Evolutionary conservation across 2,329 filamentous ascomycete species (phyloP), one percentile per base, ranked within the genome.

Genomic region (Lasiodiplodia citricola): DNA sequence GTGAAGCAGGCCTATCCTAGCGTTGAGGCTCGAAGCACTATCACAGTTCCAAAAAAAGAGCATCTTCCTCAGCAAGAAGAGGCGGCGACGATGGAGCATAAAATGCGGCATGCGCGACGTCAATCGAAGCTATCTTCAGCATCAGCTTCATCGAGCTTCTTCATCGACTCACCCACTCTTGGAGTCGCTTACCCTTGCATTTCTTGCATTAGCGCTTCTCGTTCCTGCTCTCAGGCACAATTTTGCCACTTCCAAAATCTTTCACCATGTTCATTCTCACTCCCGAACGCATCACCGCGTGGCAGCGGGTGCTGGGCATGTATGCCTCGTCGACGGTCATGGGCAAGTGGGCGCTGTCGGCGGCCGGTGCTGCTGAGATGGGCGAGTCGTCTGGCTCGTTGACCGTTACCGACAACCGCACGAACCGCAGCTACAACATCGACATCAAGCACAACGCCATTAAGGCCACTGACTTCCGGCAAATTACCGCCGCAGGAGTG

Each of bases 391-490:
- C 55, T 2, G 55, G 55, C 55, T 58, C 55, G 28, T 14, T 58
- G 31, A 58, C 55, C 11, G 31, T 58, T 8, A 5, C 23, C 18
- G 55, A 58, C 21, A 58, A 58, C 55, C 76, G 76, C 35, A 79
- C 76, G 1, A 66, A 71, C 35, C 44, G 23, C 10, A 69, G 74
- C 25, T 77, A 80, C 64, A 70, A 75, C 7, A 74, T 79, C 25
- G 74, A 75, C 2, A 77, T 79, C 41, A 62, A 56, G 7, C 71
- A 69, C 50, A 78, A 79, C 67, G 70, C 75, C 16, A 57, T 79
- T 21, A 70, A 70, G 1, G 77, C 78, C 1, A 60, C 70, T 5
- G 76, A 77, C 47, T 68, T 80, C 25, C 75, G 73, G 21, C 67
- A 69, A 18, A 80, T 80, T 23, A 73, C 69, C 65, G 73, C 70